phyloP scores from a whole-genome alignment of 1,284 basidiomycete species.

The Fomitopsis betulina region DNA sequence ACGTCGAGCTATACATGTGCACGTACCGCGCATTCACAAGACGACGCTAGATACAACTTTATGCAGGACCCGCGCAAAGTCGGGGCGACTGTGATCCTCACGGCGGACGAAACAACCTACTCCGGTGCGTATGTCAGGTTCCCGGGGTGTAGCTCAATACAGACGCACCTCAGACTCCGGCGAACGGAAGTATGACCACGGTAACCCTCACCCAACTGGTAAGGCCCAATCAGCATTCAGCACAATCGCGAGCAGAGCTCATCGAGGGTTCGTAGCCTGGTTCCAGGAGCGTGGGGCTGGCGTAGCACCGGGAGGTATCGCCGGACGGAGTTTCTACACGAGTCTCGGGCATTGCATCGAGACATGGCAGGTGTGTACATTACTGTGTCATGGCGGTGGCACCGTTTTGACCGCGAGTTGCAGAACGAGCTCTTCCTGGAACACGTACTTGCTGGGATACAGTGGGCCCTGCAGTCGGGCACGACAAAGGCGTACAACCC shows the following conservation, averaged over 20 bases:
- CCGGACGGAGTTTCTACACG: constrained; percentile 81
- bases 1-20: constrained; percentile 3
- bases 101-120: constrained; percentile 68
- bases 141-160: constrained; percentile 1
- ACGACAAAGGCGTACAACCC: constrained; percentile 53
- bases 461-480: constrained; percentile 63
- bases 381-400: background rate
- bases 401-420: constrained; percentile 12
- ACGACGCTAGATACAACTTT: constrained; percentile 62
- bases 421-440: constrained; percentile 59
- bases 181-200: constrained; percentile 48
- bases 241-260: background rate
- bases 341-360: constrained; percentile 72
- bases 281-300: constrained; percentile 69
- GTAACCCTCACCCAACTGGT: constrained; percentile 63
- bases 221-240: constrained; percentile 5
- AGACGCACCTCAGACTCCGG: constrained; percentile 38
- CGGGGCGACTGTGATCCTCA: constrained; percentile 62
- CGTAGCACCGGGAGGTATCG: constrained; percentile 37
- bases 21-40: background rate
- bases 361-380: constrained; percentile 52
- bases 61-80: constrained; percentile 66
- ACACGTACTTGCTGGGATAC: constrained; percentile 72
- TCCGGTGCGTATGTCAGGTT: constrained; percentile 33
- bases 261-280: constrained; percentile 51